phyloP scores from a whole-genome alignment of 805 yeast species.

The Saccharomycopsis fibuligera region DNA sequence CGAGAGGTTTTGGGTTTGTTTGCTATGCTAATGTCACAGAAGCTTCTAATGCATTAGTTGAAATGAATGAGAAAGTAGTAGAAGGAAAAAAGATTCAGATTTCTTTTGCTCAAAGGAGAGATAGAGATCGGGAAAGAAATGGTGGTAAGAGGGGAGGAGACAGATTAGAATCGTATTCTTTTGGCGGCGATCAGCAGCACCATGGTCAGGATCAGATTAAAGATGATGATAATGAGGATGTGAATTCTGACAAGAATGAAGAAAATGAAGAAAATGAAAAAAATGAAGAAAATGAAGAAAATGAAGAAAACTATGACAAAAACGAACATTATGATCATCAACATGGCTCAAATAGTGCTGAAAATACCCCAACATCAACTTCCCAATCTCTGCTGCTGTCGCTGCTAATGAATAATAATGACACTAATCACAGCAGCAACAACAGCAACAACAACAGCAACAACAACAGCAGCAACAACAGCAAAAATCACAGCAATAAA shows the following conservation, averaged over 20 bases:
- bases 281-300: background rate
- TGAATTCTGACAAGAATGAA: background rate
- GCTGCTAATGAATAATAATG: too few relatives aligned
- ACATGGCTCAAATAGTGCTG: background rate
- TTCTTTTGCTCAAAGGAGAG: conserved; percentile 57
- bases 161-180: too few relatives aligned
- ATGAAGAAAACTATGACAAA: background rate
- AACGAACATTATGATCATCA: background rate
- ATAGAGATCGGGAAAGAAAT: background rate
- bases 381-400: too few relatives aligned
- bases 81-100: conserved; percentile 53
- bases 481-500: background rate
- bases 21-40: conserved; percentile 60
- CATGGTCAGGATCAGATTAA: background rate
- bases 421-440: background rate
- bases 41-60: conserved; percentile 64
- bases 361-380: background rate
- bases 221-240: background rate
- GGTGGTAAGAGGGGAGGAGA: too few relatives aligned
- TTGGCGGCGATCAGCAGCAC: background rate
- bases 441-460: background rate
- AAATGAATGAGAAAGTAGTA: conserved; percentile 49
- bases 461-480: background rate
- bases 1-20: conserved; percentile 79
- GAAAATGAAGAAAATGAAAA: background rate